Conservation (phyloP, 495 filamentous ascomycete genomes). For the Astrocystis sublimbata region DNA sequence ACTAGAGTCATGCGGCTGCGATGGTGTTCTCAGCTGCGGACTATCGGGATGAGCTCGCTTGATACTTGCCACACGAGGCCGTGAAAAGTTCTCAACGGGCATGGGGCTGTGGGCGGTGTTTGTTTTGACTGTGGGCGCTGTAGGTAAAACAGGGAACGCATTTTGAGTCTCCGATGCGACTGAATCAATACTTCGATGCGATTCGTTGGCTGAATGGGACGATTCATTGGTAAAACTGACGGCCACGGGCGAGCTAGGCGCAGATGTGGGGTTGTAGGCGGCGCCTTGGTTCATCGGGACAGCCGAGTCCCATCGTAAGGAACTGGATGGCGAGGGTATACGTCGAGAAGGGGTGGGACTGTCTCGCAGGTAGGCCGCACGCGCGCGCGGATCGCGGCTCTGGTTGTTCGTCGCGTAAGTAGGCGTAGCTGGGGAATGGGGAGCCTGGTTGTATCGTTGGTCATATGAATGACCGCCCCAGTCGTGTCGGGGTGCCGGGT, state of each 20-base stretch:
- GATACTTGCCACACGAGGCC: conserved; percentile 51
- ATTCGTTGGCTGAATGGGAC: conserved; percentile 29
- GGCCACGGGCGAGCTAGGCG: conserved; percentile 24
- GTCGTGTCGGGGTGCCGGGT: conserved; percentile 23
- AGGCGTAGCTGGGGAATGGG: conserved; percentile 20
- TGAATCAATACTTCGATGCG: conserved; percentile 22
- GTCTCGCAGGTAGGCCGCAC: conserved; percentile 21
- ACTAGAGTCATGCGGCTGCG: conserved; percentile 30
- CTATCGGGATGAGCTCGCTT: conserved; percentile 41
- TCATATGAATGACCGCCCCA: conserved; percentile 14
- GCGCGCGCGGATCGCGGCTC: conserved; percentile 26
- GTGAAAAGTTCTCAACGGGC: conserved; percentile 54
- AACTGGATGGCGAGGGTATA: conserved; percentile 34
- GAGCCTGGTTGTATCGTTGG: conserved; percentile 17
- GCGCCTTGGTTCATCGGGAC: conserved; percentile 25
- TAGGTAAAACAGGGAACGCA: conserved; percentile 29
- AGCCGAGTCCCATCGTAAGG: conserved; percentile 50
- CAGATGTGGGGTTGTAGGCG: conserved; percentile 24
- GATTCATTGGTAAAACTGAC: conserved; percentile 22
- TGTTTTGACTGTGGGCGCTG: conserved; percentile 26
- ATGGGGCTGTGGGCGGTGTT: conserved; percentile 29
- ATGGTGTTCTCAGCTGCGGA: conserved; percentile 32
- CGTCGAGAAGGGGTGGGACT: conserved; percentile 25
- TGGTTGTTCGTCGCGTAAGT: conserved; percentile 22
- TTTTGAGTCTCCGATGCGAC: conserved; percentile 28